Base-by-base conservation (phyloP, 495 filamentous ascomycete species). In the Aeminium ludgeri region DNA sequence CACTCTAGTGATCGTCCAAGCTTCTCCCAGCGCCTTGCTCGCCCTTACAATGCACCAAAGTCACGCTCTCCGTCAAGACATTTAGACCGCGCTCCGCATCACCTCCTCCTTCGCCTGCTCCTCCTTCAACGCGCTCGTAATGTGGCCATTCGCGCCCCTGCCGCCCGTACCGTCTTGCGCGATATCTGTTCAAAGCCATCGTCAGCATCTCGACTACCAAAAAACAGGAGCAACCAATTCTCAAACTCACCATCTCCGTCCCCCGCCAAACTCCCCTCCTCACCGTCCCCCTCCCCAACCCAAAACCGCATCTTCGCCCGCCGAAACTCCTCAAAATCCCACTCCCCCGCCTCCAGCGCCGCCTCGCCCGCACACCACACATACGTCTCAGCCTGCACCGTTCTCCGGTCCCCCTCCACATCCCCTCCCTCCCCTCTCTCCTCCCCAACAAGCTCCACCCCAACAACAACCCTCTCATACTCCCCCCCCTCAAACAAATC, bases 401-500 rank as follows among this genome's bases (percentile, higher is more conserved):
- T 72, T n/a, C n/a, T n/a, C n/a, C n/a, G n/a, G 42, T 59, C 59
- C 0, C 62, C 69, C 47, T 74, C 67, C 4, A 62, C 59, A 19
- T 68, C 62, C 3, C 65, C 68, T n/a, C n/a, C n/a, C 7, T 60
- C 55, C 3, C 59, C 64, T 7, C 55, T 59, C 27, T 25, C 47
- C 36, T 36, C 57, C 36, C 56, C 59, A 6, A 51, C 54, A 17
- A 63, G 50, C 33, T 44, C 25, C 33, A 54, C 40, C 6, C 57
- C 65, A 5, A 95, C 81, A 10, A 50, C 61, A 15, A 56, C 52
- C 28, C 82, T 69, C 18, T 65, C 55, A 53, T 96, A 97, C 52
- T 84, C 67, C 0, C 37, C 34, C 0, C 89, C 89, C 56, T 97
- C 89, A 49, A 92, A 97, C 7, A 60, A 54, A 49, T 96, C 86